phyloP scores from a whole-genome alignment of 495 filamentous ascomycete species.

The Xylaria curta region DNA sequence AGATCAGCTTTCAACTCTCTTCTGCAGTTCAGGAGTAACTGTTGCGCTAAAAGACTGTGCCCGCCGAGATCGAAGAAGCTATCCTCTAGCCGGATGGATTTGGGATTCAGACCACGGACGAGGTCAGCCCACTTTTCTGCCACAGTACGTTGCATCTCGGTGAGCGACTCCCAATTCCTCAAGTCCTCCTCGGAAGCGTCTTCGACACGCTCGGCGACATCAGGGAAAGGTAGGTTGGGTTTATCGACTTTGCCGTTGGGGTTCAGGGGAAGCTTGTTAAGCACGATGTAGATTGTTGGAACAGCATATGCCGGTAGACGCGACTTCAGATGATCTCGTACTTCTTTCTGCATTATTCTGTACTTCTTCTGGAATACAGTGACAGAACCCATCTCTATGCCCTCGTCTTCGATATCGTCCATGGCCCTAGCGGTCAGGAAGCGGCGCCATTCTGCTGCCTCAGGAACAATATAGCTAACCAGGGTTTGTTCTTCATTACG shows the following conservation, averaged over 20 bases:
- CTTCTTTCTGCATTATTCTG: slow-evolving; percentile 71
- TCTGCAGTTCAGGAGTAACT: slow-evolving; percentile 73
- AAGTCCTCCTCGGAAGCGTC: slow-evolving; percentile 70
- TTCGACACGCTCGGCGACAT: slow-evolving; percentile 60
- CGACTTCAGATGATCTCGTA: slow-evolving; percentile 74
- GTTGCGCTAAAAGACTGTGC: slow-evolving; percentile 85
- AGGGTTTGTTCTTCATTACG: slow-evolving; percentile 89
- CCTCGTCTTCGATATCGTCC: slow-evolving; percentile 56
- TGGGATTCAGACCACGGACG: too few relatives aligned
- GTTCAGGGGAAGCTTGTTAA: slow-evolving; percentile 84
- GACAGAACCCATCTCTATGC: slow-evolving; percentile 51
- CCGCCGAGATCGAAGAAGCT: slow-evolving; percentile 90
- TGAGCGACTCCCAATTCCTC: too few relatives aligned
- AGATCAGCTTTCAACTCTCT: slow-evolving; percentile 71
- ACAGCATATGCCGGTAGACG: slow-evolving; percentile 84
- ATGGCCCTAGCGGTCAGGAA: slow-evolving; percentile 65
- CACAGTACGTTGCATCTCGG: too few relatives aligned
- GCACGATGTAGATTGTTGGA: slow-evolving; percentile 76
- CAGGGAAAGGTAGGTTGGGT: slow-evolving; percentile 89
- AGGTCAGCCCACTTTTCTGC: too few relatives aligned
- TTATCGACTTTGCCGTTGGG: slow-evolving; percentile 96
- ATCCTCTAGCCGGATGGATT: slow-evolving; percentile 48
- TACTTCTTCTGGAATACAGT: slow-evolving; percentile 64
- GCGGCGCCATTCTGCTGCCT: slow-evolving; percentile 69
- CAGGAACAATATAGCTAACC: slow-evolving; percentile 90